Evolutionary conservation across 2,329 filamentous ascomycete genomes (phyloP).

Genomic region (Pyrenophora tritici-repentis): DNA sequence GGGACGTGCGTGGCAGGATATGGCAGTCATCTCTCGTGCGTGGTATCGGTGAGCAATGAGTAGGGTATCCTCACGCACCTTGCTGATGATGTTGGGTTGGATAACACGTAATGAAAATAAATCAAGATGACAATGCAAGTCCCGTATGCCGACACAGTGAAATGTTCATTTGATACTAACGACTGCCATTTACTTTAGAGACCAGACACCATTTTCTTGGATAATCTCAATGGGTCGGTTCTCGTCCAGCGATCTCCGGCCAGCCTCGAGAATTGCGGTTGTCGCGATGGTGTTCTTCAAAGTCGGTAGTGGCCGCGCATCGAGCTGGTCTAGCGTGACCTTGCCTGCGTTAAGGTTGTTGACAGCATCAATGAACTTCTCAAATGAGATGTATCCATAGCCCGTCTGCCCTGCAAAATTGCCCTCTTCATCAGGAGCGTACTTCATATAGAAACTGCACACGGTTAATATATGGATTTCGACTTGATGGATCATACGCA

Average conservation of each 20-base stretch:
- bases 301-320: conserved; percentile 80
- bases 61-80: not conserved
- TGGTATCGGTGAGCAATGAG: too few species aligned
- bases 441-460: conserved; percentile 82
- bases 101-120: not conserved
- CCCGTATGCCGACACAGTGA: not conserved
- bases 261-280: conserved; percentile 88
- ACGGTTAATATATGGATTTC: conserved; percentile 10
- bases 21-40: too few species aligned
- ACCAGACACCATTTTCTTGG: conserved; percentile 69
- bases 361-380: conserved; percentile 93
- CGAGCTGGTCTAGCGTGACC: conserved; percentile 74
- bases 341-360: conserved; percentile 75
- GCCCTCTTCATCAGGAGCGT: conserved; percentile 90
- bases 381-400: conserved; percentile 92
- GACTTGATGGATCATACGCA: not conserved
- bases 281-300: conserved; percentile 88
- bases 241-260: conserved; percentile 83
- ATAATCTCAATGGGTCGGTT: conserved; percentile 75
- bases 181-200: conserved; percentile 57
- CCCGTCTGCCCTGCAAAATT: conserved; percentile 91
- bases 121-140: too few species aligned
- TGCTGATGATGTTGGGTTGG: too few species aligned
- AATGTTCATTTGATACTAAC: not conserved
- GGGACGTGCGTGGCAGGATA: too few species aligned